Evolutionary conservation across 2,329 filamentous ascomycete species (phyloP).

Genomic region (Aquanectria penicillioides): DNA sequence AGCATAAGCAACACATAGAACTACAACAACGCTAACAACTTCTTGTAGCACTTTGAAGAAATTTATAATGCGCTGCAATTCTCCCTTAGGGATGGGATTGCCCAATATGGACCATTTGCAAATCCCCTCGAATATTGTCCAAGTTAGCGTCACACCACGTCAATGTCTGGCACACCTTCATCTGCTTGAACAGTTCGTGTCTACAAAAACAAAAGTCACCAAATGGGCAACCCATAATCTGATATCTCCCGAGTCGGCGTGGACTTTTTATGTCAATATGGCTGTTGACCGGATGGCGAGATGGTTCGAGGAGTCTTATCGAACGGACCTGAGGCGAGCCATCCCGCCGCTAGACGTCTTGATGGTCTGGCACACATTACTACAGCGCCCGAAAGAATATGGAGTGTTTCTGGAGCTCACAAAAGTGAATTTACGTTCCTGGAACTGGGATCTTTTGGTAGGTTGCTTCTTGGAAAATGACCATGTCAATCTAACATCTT

Average conservation of each 20-base stretch:
- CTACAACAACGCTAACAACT: neutral
- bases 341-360: conserved; percentile 27
- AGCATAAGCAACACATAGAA: too few species aligned
- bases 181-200: conserved; percentile 24
- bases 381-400: conserved; percentile 17
- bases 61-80: neutral
- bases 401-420: neutral
- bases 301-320: conserved; percentile 23
- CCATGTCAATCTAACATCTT: conserved; percentile 1
- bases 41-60: conserved; percentile 3
- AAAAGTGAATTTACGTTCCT: conserved; percentile 3
- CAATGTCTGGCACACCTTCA: conserved; percentile 10
- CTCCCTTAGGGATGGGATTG: neutral
- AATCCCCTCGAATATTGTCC: conserved; percentile 1
- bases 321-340: neutral
- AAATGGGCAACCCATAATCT: conserved; percentile 16
- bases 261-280: conserved; percentile 34
- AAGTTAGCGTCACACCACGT: conserved; percentile 7
- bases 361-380: conserved; percentile 27
- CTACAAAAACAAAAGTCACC: conserved; percentile 9
- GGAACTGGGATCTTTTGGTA: conserved; percentile 26
- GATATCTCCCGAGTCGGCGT: conserved; percentile 13
- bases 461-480: neutral
- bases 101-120: conserved; percentile 9
- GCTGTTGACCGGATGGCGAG: conserved; percentile 12